phyloP scores from a whole-genome alignment of 257 asterid species.

The Solanum boliviense region DNA sequence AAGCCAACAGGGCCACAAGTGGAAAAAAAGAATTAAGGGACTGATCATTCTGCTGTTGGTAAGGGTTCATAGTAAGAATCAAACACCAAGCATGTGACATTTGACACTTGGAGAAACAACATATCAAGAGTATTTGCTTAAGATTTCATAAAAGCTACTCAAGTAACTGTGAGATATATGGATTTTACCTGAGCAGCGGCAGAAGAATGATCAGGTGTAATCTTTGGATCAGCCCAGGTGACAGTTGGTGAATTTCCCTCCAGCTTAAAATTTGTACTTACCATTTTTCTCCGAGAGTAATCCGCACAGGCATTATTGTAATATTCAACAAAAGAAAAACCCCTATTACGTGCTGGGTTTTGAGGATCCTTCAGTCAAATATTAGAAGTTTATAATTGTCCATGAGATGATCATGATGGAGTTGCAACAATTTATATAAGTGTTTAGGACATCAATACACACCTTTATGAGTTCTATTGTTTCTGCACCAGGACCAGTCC shows the following conservation, averaged over 20 bases:
- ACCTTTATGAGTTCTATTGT: constrained; percentile 88
- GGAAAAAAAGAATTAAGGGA: background rate
- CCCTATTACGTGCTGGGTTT: constrained; percentile 75
- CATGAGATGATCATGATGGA: background rate
- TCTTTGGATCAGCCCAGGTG: constrained; percentile 96
- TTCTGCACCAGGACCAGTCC: constrained; percentile 92
- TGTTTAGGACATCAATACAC: background rate
- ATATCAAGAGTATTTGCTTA: background rate
- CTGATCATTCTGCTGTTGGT: background rate
- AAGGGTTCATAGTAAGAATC: background rate
- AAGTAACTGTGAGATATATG: background rate
- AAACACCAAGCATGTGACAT: background rate
- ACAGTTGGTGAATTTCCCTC: constrained; percentile 80
- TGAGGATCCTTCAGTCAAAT: constrained; percentile 70
- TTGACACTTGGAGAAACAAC: background rate
- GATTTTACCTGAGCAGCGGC: constrained; percentile 70
- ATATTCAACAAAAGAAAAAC: constrained; percentile 92
- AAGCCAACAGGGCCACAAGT: background rate
- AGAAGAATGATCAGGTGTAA: constrained; percentile 65
- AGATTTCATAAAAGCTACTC: background rate
- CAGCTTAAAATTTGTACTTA: constrained; percentile 54
- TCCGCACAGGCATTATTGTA: constrained; percentile 97
- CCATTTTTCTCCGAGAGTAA: constrained; percentile 70
- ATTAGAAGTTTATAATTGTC: constrained; percentile 3
- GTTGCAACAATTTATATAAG: background rate